A percentile compares a stretch with the other conserved stretches of the same genome.
Evolutionary conservation across 805 yeast species (phyloP).

Genomic region (Candida namnaoensis): DNA sequence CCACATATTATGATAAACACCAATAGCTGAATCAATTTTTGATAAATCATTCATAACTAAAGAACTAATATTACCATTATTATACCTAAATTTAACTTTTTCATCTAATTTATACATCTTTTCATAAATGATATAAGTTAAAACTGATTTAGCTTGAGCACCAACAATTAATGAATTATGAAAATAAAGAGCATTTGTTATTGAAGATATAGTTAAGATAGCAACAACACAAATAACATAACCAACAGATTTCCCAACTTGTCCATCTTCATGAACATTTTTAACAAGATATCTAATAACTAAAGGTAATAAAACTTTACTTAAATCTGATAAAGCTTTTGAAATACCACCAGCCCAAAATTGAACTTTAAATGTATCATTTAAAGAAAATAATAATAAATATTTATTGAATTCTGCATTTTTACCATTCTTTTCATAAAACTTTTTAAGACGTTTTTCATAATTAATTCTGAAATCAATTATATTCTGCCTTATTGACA

Average conservation of each 20-base stretch:
- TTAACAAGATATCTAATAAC: constrained; percentile 52
- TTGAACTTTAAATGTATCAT: constrained; percentile 18
- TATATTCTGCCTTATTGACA: constrained; percentile 21
- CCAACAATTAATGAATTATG: constrained; percentile 49
- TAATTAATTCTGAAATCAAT: constrained; percentile 17
- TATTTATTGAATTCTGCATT: constrained; percentile 7
- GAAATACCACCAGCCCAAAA: constrained; percentile 17
- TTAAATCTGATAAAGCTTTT: constrained; percentile 14
- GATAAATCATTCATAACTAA: constrained; percentile 71
- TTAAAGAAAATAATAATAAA: constrained; percentile 17
- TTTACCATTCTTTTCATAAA: constrained; percentile 1
- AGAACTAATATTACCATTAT: constrained; percentile 61
- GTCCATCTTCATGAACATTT: constrained; percentile 36
- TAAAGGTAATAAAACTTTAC: constrained; percentile 48
- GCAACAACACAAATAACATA: constrained; percentile 46
- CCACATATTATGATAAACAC: constrained; percentile 47
- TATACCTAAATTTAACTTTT: constrained; percentile 40
- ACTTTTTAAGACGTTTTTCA: constrained; percentile 8
- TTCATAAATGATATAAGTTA: constrained; percentile 56
- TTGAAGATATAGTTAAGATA: constrained; percentile 30
- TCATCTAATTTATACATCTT: constrained; percentile 54
- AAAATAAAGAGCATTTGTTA: constrained; percentile 40
- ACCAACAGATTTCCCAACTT: constrained; percentile 45
- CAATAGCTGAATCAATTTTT: constrained; percentile 64
- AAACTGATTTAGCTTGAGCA: constrained; percentile 56